Percentiles rank a stretch among this genome's conserved stretches.
These are phyloP conservation scores for Pseudomonodictys pantanalensis DNA, from an alignment of 495 filamentous ascomycete species.

Conservation along the genomic window DNA sequence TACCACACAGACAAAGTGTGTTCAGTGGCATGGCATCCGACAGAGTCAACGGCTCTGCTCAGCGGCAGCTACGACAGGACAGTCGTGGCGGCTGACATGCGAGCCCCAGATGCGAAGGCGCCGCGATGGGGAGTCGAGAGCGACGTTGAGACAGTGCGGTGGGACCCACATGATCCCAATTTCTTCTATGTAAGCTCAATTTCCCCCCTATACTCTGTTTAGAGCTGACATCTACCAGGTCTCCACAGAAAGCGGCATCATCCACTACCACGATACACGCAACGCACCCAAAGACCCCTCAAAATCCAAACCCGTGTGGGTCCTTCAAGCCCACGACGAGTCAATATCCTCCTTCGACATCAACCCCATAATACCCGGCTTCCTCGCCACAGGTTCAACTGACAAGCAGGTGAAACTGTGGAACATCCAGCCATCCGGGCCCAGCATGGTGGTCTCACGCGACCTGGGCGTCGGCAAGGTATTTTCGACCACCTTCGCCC, in stretches of 20 bases:
- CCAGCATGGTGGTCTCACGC: constrained; percentile 84
- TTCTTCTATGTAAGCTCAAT: constrained; percentile 69
- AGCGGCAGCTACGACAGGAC: constrained; percentile 94
- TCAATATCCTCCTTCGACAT: constrained; percentile 94
- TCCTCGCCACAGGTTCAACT: constrained; percentile 84
- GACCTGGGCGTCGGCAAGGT: constrained; percentile 92
- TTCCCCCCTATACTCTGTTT: not conserved
- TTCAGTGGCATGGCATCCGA: constrained; percentile 86
- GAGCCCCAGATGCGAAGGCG: constrained; percentile 72
- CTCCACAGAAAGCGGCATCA: constrained; percentile 82
- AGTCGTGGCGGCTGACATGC: constrained; percentile 87
- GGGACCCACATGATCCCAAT: constrained; percentile 89
- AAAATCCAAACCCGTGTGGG: constrained; percentile 82
- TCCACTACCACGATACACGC: constrained; percentile 84
- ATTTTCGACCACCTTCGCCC: constrained; percentile 85
- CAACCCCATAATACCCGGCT: constrained; percentile 83
- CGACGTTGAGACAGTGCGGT: constrained; percentile 87
- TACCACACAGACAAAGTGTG: constrained; percentile 94
- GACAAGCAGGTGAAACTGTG: constrained; percentile 96
- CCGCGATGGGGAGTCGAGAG: constrained; percentile 88
- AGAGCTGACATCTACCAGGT: constrained; percentile 39
- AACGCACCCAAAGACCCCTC: constrained; percentile 64
- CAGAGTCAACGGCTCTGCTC: constrained; percentile 80
- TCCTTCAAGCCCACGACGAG: constrained; percentile 89
- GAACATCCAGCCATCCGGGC: constrained; percentile 77